These are phyloP conservation scores for Huntiella savannae DNA, from an alignment of 2,329 filamentous ascomycete species.

Conservation along the genomic window DNA sequence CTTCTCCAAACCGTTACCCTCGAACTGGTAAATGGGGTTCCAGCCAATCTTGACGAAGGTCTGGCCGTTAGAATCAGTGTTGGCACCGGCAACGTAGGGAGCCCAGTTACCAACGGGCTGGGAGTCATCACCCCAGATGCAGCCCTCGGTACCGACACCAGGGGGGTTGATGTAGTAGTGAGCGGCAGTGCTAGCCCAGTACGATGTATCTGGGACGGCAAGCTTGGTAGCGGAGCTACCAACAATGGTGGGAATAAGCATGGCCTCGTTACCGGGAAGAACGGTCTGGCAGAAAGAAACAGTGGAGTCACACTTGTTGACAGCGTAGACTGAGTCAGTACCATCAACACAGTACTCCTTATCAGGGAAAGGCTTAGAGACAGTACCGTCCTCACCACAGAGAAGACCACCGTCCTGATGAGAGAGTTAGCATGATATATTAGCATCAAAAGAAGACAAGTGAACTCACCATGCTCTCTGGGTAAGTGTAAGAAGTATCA, in stretches of 20 bases:
- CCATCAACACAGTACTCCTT: constrained; percentile 53
- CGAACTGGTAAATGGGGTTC: constrained; percentile 59
- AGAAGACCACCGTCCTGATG: constrained; percentile 51
- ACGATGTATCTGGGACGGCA: constrained; percentile 49
- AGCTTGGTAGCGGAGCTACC: constrained; percentile 27
- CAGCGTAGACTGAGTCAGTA: constrained; percentile 41
- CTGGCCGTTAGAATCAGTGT: constrained; percentile 42
- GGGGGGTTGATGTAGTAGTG: constrained; percentile 72
- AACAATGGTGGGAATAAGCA: constrained; percentile 64
- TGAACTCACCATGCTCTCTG: constrained; percentile 48
- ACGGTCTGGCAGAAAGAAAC: constrained; percentile 67
- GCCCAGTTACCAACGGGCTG: constrained; percentile 57
- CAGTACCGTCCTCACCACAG: constrained; percentile 46
- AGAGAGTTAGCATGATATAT: constrained; percentile 3
- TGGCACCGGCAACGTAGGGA: constrained; percentile 58
- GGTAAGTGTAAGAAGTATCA: constrained; percentile 47
- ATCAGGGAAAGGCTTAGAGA: constrained; percentile 49
- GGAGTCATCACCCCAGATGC: constrained; percentile 48
- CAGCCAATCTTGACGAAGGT: constrained; percentile 61
- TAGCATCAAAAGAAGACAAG: not conserved
- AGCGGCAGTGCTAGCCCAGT: constrained; percentile 55
- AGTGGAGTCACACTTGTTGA: constrained; percentile 42
- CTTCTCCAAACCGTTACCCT: constrained; percentile 32
- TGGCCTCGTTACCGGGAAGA: constrained; percentile 59
- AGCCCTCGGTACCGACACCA: constrained; percentile 43